These are phyloP conservation scores for Hura crepitans DNA, from an alignment of 441 rosid species.

Conservation along the genomic window DNA sequence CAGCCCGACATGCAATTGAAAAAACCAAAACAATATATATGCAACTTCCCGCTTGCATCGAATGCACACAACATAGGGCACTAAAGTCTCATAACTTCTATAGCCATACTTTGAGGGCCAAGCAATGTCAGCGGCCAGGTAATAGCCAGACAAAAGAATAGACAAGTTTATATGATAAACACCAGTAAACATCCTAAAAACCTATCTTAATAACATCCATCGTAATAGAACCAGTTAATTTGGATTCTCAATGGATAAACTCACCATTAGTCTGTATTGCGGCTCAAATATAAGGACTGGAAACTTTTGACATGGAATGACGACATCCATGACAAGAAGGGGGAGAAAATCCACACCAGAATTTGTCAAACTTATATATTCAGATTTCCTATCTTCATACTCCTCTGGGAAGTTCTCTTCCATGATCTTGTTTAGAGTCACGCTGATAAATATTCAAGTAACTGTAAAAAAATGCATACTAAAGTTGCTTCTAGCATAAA, in stretches of 20 bases:
- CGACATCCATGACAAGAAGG: conserved; percentile 89
- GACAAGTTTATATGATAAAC: neutral
- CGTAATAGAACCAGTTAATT: neutral
- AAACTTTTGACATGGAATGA: conserved; percentile 85
- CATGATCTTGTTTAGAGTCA: conserved; percentile 81
- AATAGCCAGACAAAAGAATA: neutral
- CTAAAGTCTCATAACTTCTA: neutral
- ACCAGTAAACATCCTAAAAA: neutral
- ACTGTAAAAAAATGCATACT: too few relatives aligned
- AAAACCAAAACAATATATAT: neutral
- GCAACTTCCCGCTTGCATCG: neutral
- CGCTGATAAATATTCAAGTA: conserved; percentile 48
- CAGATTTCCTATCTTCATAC: conserved; percentile 86
- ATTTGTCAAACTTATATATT: conserved; percentile 67
- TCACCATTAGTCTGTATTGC: conserved; percentile 91
- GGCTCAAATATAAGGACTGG: conserved; percentile 93
- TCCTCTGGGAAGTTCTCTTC: conserved; percentile 82
- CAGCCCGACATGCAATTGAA: neutral
- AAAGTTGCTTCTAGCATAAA: neutral
- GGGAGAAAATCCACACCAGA: conserved; percentile 78
- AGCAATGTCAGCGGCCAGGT: neutral
- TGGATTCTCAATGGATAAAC: conserved; percentile 25
- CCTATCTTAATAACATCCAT: neutral
- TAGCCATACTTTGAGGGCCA: neutral
- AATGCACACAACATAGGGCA: neutral